Base-by-base conservation (phyloP, 495 filamentous ascomycete genomes). In the Aspergillus nanangensis region DNA sequence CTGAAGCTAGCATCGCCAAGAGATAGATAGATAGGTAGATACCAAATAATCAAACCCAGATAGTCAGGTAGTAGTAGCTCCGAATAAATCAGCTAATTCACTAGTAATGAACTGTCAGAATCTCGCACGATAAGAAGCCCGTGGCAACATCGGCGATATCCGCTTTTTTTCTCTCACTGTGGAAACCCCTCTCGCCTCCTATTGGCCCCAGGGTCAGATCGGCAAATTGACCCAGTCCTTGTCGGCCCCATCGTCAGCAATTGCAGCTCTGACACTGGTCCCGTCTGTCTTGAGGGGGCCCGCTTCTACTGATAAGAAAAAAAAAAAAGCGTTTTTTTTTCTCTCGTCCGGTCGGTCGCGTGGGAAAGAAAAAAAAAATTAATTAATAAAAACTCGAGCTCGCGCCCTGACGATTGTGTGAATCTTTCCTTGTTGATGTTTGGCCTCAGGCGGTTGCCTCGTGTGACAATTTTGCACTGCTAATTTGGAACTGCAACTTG, bases 281-380 rank as follows among this genome's bases (percentile, higher is more conserved):
- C 25, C 7, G 7, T 29, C 25, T 11, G 11, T 11, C 25, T 11
- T 29, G 25, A 29, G 25, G 25, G 25, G 25, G 7, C 25, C 11
- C 25, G 25, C 25, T n/a, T n/a, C n/a, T n/a, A n/a, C n/a, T 29
- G 25, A 29, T 29, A 29, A 38, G 47, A 50, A 44, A 44, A 44
- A 18, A 41, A 40, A n/a, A n/a, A n/a, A n/a, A n/a, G n/a, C n/a
- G n/a, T n/a, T 40, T 36, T 45, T 41, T 34, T 24, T 15, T 24
- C 23, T 25, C 38, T 50, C 34, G 23, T 44, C 37, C 14, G 25
- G 23, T 37, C 35, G 29, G 41, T 39, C 35, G 40, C 34, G 34
- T 40, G 22, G 15, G 25, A 44, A 44, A 44, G 44, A 50, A 44
- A 45, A n/a, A n/a, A n/a, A n/a, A n/a, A n/a, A n/a, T n/a, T n/a